These are phyloP conservation scores for Globisporangium cederbergense DNA, from an alignment of 352 stramenopile species.

Conservation along the genomic window DNA sequence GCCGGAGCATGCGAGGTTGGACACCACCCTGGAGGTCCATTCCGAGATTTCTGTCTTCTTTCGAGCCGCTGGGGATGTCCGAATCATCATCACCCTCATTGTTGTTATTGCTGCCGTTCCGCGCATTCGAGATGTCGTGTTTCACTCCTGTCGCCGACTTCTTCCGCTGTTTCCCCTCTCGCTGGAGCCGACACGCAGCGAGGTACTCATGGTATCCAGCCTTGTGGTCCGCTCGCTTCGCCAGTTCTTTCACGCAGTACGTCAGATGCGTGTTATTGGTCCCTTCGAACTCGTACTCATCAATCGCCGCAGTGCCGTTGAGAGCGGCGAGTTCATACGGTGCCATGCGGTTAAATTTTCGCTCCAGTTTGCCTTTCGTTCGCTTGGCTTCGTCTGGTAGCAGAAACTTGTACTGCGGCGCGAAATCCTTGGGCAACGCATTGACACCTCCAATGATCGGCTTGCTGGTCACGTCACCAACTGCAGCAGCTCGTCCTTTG, in stretches of 20 bases:
- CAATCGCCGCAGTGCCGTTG: slow-evolving; percentile 66
- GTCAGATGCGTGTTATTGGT: slow-evolving; percentile 85
- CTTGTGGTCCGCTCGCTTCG: slow-evolving; percentile 58
- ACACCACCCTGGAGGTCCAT: slow-evolving; percentile 57
- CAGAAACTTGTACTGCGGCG: slow-evolving; percentile 89
- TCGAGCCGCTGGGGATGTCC: slow-evolving; percentile 13
- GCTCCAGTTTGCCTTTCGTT: slow-evolving; percentile 48
- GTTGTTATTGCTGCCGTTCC: slow-evolving; percentile 26
- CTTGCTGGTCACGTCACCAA: slow-evolving; percentile 34
- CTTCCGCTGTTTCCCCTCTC: slow-evolving; percentile 34
- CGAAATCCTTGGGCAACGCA: slow-evolving; percentile 83
- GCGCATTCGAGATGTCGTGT: slow-evolving; percentile 40
- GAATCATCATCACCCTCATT: slow-evolving; percentile 28
- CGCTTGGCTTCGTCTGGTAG: slow-evolving; percentile 63
- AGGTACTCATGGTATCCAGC: slow-evolving; percentile 74
- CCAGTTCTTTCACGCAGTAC: slow-evolving; percentile 83
- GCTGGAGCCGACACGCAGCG: slow-evolving; percentile 31
- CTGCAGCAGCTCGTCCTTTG: slow-evolving; percentile 48
- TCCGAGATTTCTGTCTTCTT: slow-evolving; percentile 47
- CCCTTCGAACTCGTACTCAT: slow-evolving; percentile 80
- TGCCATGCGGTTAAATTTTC: slow-evolving; percentile 53
- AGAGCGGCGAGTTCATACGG: slow-evolving; percentile 57
- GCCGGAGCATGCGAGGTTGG: slow-evolving; percentile 31
- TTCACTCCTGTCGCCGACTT: slow-evolving; percentile 35
- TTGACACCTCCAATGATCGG: slow-evolving; percentile 53